These are phyloP conservation scores for Fusarium oxysporum DNA, from an alignment of 2,329 filamentous ascomycete species.

Conservation along the genomic window DNA sequence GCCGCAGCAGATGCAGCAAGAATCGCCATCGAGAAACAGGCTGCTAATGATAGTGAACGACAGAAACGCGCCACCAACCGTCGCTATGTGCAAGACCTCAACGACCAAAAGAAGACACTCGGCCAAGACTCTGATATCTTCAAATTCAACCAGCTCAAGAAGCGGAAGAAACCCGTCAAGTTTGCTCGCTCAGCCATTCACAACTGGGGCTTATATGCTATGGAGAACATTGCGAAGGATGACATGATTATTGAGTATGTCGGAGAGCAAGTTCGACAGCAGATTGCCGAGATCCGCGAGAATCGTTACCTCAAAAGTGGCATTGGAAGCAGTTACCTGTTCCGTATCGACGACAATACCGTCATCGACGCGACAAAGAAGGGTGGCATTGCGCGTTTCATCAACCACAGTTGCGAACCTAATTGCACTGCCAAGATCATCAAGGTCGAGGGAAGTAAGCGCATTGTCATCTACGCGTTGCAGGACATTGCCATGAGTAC, in stretches of 20 bases:
- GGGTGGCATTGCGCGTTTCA: conserved; percentile 96
- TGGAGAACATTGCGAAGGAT: conserved; percentile 96
- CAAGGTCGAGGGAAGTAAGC: conserved; percentile 96
- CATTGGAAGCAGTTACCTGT: conserved; percentile 96
- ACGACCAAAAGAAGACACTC: conserved; percentile 90
- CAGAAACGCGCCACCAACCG: conserved; percentile 96
- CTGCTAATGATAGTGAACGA: conserved; percentile 89
- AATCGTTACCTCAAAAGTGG: conserved; percentile 93
- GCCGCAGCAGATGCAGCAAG: conserved; percentile 75
- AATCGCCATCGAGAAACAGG: conserved; percentile 81
- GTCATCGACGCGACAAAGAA: conserved; percentile 99
- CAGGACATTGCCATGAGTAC: conserved; percentile 94
- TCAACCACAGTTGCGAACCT: conserved; percentile 98
- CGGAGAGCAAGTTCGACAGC: conserved; percentile 95
- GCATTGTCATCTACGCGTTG: conserved; percentile 98
- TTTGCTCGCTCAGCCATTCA: conserved; percentile 98
- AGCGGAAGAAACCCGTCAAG: conserved; percentile 98
- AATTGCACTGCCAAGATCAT: conserved; percentile 99
- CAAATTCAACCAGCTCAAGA: conserved; percentile 98
- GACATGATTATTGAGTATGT: conserved; percentile 99
- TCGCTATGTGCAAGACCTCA: conserved; percentile 92
- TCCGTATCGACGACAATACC: conserved; percentile 97
- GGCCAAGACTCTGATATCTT: conserved; percentile 89
- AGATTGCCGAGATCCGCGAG: conserved; percentile 96
- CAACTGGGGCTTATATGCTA: conserved; percentile 97